Evolutionary conservation across 257 asterid species (phyloP), one percentile per base, ranked within the genome.

Genomic region (Cordia subcordata): DNA sequence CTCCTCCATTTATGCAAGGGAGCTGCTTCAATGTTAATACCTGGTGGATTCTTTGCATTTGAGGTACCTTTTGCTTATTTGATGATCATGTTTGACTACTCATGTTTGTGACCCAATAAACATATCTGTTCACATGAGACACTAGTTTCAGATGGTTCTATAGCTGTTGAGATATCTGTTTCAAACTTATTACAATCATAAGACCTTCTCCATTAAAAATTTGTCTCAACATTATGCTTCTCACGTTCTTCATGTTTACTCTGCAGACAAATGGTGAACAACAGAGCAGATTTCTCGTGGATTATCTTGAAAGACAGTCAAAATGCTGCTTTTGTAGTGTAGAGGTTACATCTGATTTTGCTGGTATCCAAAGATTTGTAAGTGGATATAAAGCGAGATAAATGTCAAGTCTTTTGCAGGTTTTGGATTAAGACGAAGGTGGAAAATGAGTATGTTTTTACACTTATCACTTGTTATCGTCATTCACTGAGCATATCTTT

Each of bases 41-140:
- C 87, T 55, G 89, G 92, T 61, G 99, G 96, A 58, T 89, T 89
- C 76, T 83, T 93, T 37, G 91, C 94, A 17, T 80, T 93, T 69
- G 99, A 93, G 99, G 99, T 92, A 77, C 22, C 57, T 42, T 37
- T 73, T 39, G 40, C 22, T 49, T 46, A 39, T 47, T 50, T 20
- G 4, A 42, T 42, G 15, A 42, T 14, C 47, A 27, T 27, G 35
- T 27, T 27, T 27, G 35, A 27, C 35, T 27, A 27, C 35, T 27
- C 35, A 6, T 1, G 35, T 6, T 27, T 27, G 35, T 27, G 35
- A 27, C 35, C 35, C 4, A 27, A 27, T 27, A 27, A 27, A 1
- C 6, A 3, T 27, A 27, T 27, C 35, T 1, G 6, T 27, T 1
- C 6, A 27, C 35, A 6, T 27, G 35, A 27, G 4, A 27, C 35